Conservation (phyloP, 2,329 filamentous ascomycete genomes). For the Botryotinia globosa region DNA sequence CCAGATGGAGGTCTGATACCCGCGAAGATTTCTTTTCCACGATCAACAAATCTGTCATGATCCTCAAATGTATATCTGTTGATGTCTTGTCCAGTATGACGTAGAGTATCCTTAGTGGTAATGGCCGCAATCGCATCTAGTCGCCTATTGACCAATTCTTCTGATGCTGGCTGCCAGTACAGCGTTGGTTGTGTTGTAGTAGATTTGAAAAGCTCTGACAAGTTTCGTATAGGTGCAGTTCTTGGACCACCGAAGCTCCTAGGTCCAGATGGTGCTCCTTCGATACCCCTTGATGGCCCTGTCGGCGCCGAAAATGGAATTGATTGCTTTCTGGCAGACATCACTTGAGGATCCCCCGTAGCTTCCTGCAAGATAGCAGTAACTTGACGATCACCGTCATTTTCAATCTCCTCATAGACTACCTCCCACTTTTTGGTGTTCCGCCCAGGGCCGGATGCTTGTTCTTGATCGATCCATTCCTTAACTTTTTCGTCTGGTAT, state of each 20-base stretch:
- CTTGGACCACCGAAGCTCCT: conserved; percentile 19
- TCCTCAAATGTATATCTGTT: conserved; percentile 72
- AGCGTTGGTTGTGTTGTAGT: conserved; percentile 62
- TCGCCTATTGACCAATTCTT: conserved; percentile 62
- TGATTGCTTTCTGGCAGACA: conserved; percentile 21
- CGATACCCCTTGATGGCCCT: conserved; percentile 28
- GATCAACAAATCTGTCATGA: conserved; percentile 63
- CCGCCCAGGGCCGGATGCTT: conserved; percentile 43
- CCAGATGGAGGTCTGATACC: conserved; percentile 57
- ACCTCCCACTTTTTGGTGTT: conserved; percentile 65
- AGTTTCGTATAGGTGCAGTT: conserved; percentile 37
- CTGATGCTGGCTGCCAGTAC: conserved; percentile 62
- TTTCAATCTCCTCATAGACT: conserved; percentile 58
- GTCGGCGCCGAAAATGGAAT: conserved; percentile 38
- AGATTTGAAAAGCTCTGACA: conserved; percentile 56
- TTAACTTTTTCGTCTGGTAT: conserved; percentile 71
- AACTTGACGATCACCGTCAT: conserved; percentile 54
- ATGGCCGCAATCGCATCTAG: conserved; percentile 55
- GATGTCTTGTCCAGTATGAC: conserved; percentile 44
- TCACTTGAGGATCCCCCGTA: conserved; percentile 12
- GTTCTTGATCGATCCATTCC: conserved; percentile 72
- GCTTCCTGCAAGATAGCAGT: conserved; percentile 56
- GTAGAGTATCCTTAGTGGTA: conserved; percentile 41
- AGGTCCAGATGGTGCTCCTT: conserved; percentile 38
- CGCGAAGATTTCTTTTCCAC: conserved; percentile 67